phyloP scores from a whole-genome alignment of 2,329 filamentous ascomycete genomes.

The Cladorrhinum sp. region DNA sequence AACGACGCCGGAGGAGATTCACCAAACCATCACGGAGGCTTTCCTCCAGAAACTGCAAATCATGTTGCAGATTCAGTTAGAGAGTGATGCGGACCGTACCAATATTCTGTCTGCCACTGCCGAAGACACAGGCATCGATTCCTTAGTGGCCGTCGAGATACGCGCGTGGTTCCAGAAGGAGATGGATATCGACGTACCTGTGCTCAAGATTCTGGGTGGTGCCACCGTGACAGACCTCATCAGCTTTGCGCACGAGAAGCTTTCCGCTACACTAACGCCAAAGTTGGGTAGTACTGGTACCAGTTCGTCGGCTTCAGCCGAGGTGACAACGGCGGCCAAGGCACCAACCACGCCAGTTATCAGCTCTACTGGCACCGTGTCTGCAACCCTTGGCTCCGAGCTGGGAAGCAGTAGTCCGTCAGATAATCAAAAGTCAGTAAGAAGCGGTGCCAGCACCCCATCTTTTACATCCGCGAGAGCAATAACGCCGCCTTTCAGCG shows the following conservation, averaged over 20 bases:
- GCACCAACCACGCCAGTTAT: neutral
- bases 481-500: neutral
- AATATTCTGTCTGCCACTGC: neutral
- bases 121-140: constrained; percentile 29
- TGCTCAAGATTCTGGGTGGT: constrained; percentile 33
- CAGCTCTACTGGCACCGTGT: neutral
- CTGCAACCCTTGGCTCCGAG: constrained; percentile 18
- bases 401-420: constrained; percentile 15
- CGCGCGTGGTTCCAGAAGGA: constrained; percentile 37
- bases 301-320: neutral
- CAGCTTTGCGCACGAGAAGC: constrained; percentile 31
- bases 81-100: neutral
- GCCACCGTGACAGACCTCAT: neutral
- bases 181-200: constrained; percentile 32
- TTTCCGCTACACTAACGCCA: neutral
- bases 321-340: neutral
- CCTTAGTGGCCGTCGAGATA: constrained; percentile 35
- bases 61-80: constrained; percentile 17
- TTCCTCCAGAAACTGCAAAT: constrained; percentile 17
- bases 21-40: constrained; percentile 1
- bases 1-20: constrained; percentile 24
- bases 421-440: neutral
- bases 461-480: neutral
- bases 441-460: neutral
- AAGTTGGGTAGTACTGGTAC: neutral